Evolutionary conservation across 805 yeast genomes (phyloP).

Genomic region (Saccharomycopsis sp.): DNA sequence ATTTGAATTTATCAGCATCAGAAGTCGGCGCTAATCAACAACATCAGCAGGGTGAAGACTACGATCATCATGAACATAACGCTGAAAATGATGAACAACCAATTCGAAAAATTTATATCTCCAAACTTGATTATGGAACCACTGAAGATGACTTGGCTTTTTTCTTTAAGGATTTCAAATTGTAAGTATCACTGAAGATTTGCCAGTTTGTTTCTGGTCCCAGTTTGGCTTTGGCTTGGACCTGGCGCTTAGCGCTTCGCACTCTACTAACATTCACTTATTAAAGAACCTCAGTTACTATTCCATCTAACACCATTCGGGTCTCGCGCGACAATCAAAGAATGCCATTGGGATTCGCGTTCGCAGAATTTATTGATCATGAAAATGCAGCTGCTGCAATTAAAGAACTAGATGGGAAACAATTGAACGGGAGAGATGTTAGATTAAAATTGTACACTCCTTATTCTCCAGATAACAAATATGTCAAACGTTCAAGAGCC

Average conservation of each 20-base stretch:
- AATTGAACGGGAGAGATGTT: slow-evolving; percentile 40
- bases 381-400: slow-evolving; percentile 68
- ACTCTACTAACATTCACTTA: no score
- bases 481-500: no score
- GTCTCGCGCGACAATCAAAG: slow-evolving; percentile 36
- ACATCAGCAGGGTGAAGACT: no score
- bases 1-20: no score
- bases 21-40: no score
- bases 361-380: slow-evolving; percentile 71
- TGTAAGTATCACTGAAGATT: no score
- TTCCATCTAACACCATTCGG: slow-evolving; percentile 49
- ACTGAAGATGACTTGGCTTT: slow-evolving; percentile 49
- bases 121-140: slow-evolving; percentile 56
- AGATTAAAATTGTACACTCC: slow-evolving; percentile 38
- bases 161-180: slow-evolving; percentile 42
- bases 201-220: no score
- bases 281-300: slow-evolving; percentile 35
- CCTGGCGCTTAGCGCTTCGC: no score
- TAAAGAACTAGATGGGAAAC: slow-evolving; percentile 63
- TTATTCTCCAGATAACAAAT: no score
- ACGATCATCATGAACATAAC: no score
- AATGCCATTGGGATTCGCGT: slow-evolving; percentile 64
- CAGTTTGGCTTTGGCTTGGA: no score
- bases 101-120: slow-evolving; percentile 46
- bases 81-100: no score